Evolutionary conservation across 2,329 filamentous ascomycete genomes (phyloP), one percentile per base, ranked within the genome.

Genomic region (Magnaporthiopsis poae): DNA sequence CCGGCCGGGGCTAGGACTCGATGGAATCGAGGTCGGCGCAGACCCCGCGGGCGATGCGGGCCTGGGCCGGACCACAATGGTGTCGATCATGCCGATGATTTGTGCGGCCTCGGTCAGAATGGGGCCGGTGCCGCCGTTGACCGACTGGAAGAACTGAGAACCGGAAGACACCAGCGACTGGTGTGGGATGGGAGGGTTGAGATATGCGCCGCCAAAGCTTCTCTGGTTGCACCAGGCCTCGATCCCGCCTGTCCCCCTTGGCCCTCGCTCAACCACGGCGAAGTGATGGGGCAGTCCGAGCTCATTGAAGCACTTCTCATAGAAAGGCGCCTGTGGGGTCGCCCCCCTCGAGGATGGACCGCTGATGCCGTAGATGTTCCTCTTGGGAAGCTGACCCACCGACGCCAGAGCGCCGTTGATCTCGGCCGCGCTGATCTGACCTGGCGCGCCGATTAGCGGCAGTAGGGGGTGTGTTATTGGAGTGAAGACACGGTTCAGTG

Each of bases 201-300:
- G 82, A 72, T 91, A 93, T 46, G 91, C 90, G 59, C 91, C 92
- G 60, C 92, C 91, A 76, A 96, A 96, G 66, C 87, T 85, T 65
- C 85, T 85, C 72, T 91, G 88, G 67, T 87, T 84, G 71, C 91
- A 86, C 76, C 91, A 88, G 0, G 86, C 80, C 73, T 93, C 90
- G 68, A 95, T 84, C 21, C 86, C 87, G 3, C 82, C 82, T 7
- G 61, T 60, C 8, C 63, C 63, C 18, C 31, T 29, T 5, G 86
- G 81, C 4, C 87, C 86, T 66, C 89, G 83, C 74, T 94, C 90
- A 11, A 94, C 86, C 56, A 89, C 88, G 18, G 86, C 84, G 70
- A 95, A 90, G 63, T 90, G 87, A 72, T 96, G 91, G 13, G 91
- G 91, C n/a, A 96, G 79, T n/a, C 91, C 90, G 12, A 96, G 83